phyloP scores from a whole-genome alignment of 306 rosid genomes.

The Vachellia collinsii region DNA sequence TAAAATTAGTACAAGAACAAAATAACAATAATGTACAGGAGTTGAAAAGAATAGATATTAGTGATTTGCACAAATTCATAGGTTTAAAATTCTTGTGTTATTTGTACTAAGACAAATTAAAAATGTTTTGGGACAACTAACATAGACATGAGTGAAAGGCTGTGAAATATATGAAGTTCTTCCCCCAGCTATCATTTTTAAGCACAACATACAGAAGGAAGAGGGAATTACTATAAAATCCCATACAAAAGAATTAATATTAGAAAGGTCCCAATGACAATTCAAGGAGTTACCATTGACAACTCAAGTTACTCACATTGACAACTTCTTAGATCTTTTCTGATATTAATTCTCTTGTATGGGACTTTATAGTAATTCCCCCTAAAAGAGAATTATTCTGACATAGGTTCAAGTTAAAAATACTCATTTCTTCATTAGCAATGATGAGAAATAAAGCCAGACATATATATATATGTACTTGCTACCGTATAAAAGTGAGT shows the following conservation, averaged over 20 bases:
- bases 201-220: neutral
- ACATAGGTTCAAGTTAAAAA: neutral
- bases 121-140: neutral
- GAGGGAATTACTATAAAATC: too few species aligned
- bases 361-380: too few species aligned
- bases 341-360: too few species aligned
- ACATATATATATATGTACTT: neutral
- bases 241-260: too few species aligned
- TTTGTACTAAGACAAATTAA: neutral
- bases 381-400: neutral
- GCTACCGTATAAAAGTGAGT: neutral
- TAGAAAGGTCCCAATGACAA: too few species aligned
- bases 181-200: neutral
- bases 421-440: neutral
- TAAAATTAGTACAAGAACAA: neutral
- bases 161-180: neutral
- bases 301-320: too few species aligned
- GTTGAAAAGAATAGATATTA: neutral
- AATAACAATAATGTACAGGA: neutral
- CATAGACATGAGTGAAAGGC: neutral
- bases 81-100: neutral
- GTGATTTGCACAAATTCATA: neutral
- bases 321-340: too few species aligned
- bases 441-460: neutral
- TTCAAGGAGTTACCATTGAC: too few species aligned